phyloP scores from a whole-genome alignment of 495 filamentous ascomycete genomes.

The Rhizodiscina lignyota region DNA sequence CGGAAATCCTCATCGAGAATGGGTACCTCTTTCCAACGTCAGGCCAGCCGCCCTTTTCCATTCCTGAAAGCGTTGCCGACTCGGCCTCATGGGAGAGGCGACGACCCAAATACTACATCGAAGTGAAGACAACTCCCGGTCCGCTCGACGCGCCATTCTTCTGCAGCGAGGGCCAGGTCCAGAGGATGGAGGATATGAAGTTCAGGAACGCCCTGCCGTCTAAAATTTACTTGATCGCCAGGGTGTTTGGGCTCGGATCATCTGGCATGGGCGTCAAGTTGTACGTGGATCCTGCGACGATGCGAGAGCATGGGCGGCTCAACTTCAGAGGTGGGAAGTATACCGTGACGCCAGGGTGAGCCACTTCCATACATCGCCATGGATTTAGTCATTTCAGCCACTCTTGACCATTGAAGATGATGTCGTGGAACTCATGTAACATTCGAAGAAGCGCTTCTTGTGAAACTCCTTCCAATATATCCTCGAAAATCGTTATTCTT shows the following conservation, averaged over 20 bases:
- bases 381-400: too few relatives aligned
- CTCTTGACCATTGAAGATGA: too few relatives aligned
- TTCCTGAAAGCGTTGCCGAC: too few relatives aligned
- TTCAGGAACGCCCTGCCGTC: neutral
- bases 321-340: constrained; percentile 2
- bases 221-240: constrained; percentile 2
- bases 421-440: too few relatives aligned
- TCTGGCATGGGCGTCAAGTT: constrained; percentile 4
- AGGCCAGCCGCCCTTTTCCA: too few relatives aligned
- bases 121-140: constrained; percentile 4
- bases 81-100: neutral
- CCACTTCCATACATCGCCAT: too few relatives aligned
- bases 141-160: constrained; percentile 1
- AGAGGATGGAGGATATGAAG: constrained; percentile 3
- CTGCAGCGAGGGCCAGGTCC: neutral
- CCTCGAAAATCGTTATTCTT: too few relatives aligned
- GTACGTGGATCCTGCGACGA: constrained; percentile 3
- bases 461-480: too few relatives aligned
- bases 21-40: too few relatives aligned
- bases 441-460: too few relatives aligned
- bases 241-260: neutral
- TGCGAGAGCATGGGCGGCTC: neutral
- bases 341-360: constrained; percentile 2
- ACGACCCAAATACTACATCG: constrained; percentile 4
- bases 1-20: constrained; percentile 2